A percentile compares a stretch with the other conserved stretches of the same genome.
Evolutionary conservation across 2,329 filamentous ascomycete genomes (phyloP).

Genomic region (Aspergillus uvarum): DNA sequence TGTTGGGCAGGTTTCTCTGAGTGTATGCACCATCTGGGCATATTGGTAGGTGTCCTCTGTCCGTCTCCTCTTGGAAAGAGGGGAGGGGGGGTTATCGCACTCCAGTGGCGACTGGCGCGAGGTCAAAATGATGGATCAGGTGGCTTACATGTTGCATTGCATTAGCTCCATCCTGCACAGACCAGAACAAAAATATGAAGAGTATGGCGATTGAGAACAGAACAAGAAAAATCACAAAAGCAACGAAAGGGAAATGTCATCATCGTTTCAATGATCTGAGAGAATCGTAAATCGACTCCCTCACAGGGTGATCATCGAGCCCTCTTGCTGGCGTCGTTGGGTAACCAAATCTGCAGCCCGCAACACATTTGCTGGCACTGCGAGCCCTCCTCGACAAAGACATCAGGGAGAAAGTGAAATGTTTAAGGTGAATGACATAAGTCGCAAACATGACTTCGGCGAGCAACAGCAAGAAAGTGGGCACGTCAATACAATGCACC

Average conservation of each 20-base stretch:
- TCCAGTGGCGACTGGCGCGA: background rate
- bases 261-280: background rate
- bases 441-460: background rate
- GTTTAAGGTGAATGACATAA: background rate
- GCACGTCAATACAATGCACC: background rate
- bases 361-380: background rate
- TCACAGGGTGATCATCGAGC: too few species aligned
- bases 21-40: background rate
- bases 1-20: too few species aligned
- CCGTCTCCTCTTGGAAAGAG: background rate
- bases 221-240: background rate
- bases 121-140: constrained; percentile 2
- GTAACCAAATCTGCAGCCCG: background rate
- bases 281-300: background rate
- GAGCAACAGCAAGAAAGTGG: background rate
- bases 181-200: background rate
- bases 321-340: background rate
- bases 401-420: background rate
- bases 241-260: background rate
- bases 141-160: constrained; percentile 7
- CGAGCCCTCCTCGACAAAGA: background rate
- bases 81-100: background rate
- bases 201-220: background rate
- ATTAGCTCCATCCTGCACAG: background rate
- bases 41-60: background rate